Conservation (phyloP, 768 basidiomycete genomes). For the Austroboletus festivus region DNA sequence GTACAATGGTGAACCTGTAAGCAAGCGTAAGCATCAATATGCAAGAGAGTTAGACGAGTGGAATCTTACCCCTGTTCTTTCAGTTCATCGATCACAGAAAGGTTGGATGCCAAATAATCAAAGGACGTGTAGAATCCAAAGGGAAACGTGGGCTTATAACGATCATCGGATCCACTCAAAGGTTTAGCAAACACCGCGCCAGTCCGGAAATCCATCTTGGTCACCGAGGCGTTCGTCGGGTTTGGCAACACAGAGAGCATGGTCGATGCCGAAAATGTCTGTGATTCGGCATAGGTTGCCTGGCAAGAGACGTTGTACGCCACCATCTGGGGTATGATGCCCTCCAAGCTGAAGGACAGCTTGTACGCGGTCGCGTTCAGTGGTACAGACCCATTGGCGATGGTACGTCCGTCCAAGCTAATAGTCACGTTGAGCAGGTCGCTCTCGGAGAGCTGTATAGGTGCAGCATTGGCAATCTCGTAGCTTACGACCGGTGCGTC, state of each 20-base stretch:
- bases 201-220: slow-evolving; percentile 60
- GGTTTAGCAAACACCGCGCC: slow-evolving; percentile 54
- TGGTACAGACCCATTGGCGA: slow-evolving; percentile 44
- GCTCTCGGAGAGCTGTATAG: slow-evolving; percentile 34
- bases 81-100: slow-evolving; percentile 30
- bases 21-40: slow-evolving; percentile 1
- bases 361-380: slow-evolving; percentile 50
- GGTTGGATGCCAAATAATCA: slow-evolving; percentile 23
- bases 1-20: slow-evolving; percentile 30
- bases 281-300: slow-evolving; percentile 31
- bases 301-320: slow-evolving; percentile 30
- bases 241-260: slow-evolving; percentile 49
- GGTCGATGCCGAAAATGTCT: slow-evolving; percentile 44
- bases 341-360: slow-evolving; percentile 46
- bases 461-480: slow-evolving; percentile 44
- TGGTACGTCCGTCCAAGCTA: slow-evolving; percentile 41
- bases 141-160: slow-evolving; percentile 50
- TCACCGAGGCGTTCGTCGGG: slow-evolving; percentile 52
- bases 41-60: background rate
- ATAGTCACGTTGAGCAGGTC: slow-evolving; percentile 41
- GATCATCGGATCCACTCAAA: slow-evolving; percentile 45
- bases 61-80: slow-evolving; percentile 30
- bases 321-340: slow-evolving; percentile 40
- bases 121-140: slow-evolving; percentile 45
- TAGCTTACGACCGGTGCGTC: slow-evolving; percentile 50